Base-by-base conservation (phyloP, 2,329 filamentous ascomycete species). In the Coniochaeta ligniaria region DNA sequence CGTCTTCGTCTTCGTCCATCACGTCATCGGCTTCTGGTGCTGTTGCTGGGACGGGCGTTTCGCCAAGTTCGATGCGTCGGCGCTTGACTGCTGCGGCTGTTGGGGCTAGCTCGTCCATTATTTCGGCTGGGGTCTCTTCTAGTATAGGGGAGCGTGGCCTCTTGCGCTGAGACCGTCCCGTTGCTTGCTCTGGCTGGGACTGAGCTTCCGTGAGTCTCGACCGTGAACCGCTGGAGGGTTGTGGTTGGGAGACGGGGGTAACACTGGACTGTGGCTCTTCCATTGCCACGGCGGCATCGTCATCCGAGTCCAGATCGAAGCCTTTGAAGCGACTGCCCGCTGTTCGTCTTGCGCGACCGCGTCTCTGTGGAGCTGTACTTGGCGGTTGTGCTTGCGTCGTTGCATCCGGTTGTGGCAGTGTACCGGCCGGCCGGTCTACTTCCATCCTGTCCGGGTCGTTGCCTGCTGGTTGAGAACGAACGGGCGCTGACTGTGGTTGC, bases 11-110 rank as follows among this genome's bases (percentile, higher is more conserved):
- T 12, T 66, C 62, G 43, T 70, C 60, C 3, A 52, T 52, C 14
- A 22, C 31, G 28, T 22, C 54, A 14, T 57, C 33, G 55, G 66
- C 41, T 60, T 72, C 59, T 47, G 68, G 62, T 55, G 68, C 64
- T 60, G 71, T 69, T 55, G 72, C 69, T 33, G 75, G 70, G 8
- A 76, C 66, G 2, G 80, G 77, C 35, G 81, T 76, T 64, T 81
- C 75, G 52, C 83, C 81, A 58, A 81, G 80, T 63, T 84, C 87
- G 22, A 91, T 79, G 28, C 88, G 86, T 24, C 89, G 87, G n/a
- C 87, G 85, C 72, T 96, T 98, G 70, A 92, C 84, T 6, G 86
- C 86, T 31, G 89, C 86, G 3, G 90, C 87, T 1, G 88, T 91
- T 0, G 92, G 90, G 1, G 93, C 86, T 60, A 96, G 83, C 24